Evolutionary conservation across 2,329 filamentous ascomycete genomes (phyloP).

Genomic region (Aspergillus intermedius): DNA sequence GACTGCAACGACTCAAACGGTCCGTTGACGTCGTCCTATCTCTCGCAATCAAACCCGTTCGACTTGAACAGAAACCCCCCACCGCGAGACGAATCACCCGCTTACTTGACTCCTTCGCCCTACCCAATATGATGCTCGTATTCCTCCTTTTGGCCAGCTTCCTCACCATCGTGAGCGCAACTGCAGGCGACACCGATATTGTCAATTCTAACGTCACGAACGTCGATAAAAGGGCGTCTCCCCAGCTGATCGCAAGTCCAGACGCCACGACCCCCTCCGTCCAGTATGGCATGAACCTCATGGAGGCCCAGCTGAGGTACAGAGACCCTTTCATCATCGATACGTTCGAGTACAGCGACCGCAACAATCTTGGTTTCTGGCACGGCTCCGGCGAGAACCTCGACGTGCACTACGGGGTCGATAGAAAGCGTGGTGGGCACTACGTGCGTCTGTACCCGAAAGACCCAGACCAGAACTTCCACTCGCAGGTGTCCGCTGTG

Average conservation of each 20-base stretch:
- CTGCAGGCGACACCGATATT: neutral
- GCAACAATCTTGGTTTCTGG: conserved; percentile 58
- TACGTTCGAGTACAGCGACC: conserved; percentile 47
- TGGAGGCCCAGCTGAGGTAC: neutral
- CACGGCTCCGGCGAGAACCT: conserved; percentile 60
- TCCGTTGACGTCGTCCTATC: too few relatives aligned
- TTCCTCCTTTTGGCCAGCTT: neutral
- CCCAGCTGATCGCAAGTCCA: neutral
- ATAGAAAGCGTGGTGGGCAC: conserved; percentile 12
- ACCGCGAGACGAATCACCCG: too few relatives aligned
- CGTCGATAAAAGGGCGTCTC: neutral
- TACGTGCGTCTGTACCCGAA: conserved; percentile 52
- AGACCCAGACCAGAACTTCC: conserved; percentile 57
- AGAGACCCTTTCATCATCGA: conserved; percentile 48
- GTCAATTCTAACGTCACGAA: neutral
- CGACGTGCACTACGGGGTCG: conserved; percentile 45
- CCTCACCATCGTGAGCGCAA: neutral
- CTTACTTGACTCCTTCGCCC: too few relatives aligned
- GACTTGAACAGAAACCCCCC: too few relatives aligned
- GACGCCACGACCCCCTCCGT: neutral
- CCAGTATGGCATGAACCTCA: neutral
- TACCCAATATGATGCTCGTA: neutral
- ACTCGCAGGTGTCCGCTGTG: conserved; percentile 50
- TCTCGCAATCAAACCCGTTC: too few relatives aligned
- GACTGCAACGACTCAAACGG: too few relatives aligned